Evolutionary conservation across 1,139 yeast species (phyloP).

Genomic region (Yamadazyma kanchanaburiensis): DNA sequence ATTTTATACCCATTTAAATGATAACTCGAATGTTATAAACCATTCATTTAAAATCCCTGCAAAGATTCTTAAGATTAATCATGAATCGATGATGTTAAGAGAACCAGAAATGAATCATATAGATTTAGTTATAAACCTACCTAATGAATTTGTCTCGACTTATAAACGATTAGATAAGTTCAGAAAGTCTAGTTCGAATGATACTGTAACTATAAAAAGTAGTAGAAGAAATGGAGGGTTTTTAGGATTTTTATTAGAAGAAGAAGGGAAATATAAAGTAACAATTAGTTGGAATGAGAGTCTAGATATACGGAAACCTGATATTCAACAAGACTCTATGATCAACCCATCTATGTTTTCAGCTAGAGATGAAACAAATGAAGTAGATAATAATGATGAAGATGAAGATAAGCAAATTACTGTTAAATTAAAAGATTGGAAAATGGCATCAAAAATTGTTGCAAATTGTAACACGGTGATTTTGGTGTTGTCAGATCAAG

Average conservation of each 20-base stretch:
- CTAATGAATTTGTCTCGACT: slow-evolving; percentile 42
- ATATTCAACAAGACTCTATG: slow-evolving; percentile 2
- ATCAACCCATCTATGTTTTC: slow-evolving; percentile 4
- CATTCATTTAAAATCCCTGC: slow-evolving; percentile 63
- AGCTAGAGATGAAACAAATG: slow-evolving; percentile 8
- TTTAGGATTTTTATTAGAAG: slow-evolving; percentile 49
- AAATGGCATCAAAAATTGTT: slow-evolving; percentile 50
- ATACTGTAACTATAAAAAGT: slow-evolving; percentile 31
- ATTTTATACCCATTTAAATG: slow-evolving; percentile 38
- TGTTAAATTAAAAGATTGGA: slow-evolving; percentile 56
- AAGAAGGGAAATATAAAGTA: slow-evolving; percentile 50
- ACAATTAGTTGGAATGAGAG: slow-evolving; percentile 57
- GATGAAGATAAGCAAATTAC: slow-evolving; percentile 33
- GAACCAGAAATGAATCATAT: slow-evolving; percentile 51
- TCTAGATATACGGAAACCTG: slow-evolving; percentile 33
- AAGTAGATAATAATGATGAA: slow-evolving; percentile 18
- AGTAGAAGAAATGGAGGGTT: slow-evolving; percentile 34
- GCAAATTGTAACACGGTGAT: slow-evolving; percentile 53
- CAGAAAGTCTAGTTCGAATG: slow-evolving; percentile 32
- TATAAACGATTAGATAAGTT: slow-evolving; percentile 59
- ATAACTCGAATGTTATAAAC: slow-evolving; percentile 36
- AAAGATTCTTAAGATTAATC: slow-evolving; percentile 44
- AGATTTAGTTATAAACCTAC: slow-evolving; percentile 49
- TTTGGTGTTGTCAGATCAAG: slow-evolving; percentile 45
- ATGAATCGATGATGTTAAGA: slow-evolving; percentile 32